Conservation (phyloP, 805 yeast genomes). For the Barnettozyma wickerhamii region DNA sequence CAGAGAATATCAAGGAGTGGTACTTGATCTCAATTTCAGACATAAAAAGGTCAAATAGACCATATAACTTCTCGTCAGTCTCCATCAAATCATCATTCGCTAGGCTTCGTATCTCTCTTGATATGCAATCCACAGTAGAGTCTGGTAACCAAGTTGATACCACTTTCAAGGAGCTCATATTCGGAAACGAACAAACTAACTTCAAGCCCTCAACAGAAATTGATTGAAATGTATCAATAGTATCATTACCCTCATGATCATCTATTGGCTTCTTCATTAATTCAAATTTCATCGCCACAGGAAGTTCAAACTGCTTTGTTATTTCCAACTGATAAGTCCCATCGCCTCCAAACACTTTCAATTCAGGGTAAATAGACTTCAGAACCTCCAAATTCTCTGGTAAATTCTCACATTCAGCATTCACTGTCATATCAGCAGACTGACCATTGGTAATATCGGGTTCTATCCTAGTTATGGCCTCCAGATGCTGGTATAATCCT, state of each 20-base stretch:
- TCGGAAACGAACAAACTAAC: constrained; percentile 30
- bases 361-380: constrained; percentile 39
- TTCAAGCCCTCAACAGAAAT: constrained; percentile 1
- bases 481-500: no score
- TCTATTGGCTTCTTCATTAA: neutral
- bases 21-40: constrained; percentile 15
- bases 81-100: constrained; percentile 9
- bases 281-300: neutral
- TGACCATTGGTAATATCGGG: no score
- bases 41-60: constrained; percentile 38
- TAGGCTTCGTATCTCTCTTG: neutral
- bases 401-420: constrained; percentile 19
- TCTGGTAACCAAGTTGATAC: constrained; percentile 28
- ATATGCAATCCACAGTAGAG: neutral
- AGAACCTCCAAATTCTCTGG: constrained; percentile 39
- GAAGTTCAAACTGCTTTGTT: neutral
- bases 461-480: no score
- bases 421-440: neutral
- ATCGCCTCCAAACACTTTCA: constrained; percentile 10
- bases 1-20: constrained; percentile 13
- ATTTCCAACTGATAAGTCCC: neutral
- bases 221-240: neutral
- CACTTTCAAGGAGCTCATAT: constrained; percentile 22
- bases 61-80: constrained; percentile 36
- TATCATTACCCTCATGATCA: neutral